Evolutionary conservation across 352 stramenopile species (phyloP), one percentile per base, ranked within the genome.

Genomic region (Globisporangium cylindrosporum): DNA sequence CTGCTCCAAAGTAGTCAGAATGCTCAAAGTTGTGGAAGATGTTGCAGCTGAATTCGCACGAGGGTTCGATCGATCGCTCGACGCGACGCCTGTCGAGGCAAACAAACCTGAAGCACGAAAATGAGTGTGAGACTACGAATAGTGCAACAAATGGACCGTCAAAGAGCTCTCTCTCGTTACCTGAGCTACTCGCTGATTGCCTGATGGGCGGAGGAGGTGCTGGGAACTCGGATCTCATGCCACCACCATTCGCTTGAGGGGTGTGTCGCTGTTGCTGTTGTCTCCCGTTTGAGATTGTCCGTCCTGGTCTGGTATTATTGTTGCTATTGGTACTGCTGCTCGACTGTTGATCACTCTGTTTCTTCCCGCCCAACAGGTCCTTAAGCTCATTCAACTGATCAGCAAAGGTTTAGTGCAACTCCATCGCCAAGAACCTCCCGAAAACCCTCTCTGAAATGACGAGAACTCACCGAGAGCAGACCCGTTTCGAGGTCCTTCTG

Each of bases 331-430:
- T 46, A 43, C 12, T 61, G 29, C 56, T 51, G 46, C 32, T 43
- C 12, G 62, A 25, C 20, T n/a, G 14, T 20, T 43, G 48, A 7
- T 59, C 66, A 25, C 34, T 70, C 20, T 71, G 34, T 53, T 80
- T 81, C 48, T 75, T 74, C 0, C 77, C 73, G 1, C 73, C 55
- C 29, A 88, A 64, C 7, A 87, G 61, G 56, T 86, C 76, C 12
- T 78, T 78, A 8, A 88, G 62, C 63, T 88, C 80, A 24, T 67
- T 76, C 15, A 88, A 69, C 78, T 88, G 68, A 12, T 64, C n/a
- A 24, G 25, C 10, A 9, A 61, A 32, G 14, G 15, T 22, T 51
- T 4, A 51, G 43, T 24, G 22, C 18, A 12, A 51, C 43, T 51
- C 6, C 18, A 22, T 51, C 43, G 5, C 43, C 43, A 51, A 51